A percentile compares a stretch with the other conserved stretches of the same genome.
These are phyloP conservation scores for Boletus tylopilopsis DNA, from an alignment of 768 basidiomycete genomes.

Conservation along the genomic window DNA sequence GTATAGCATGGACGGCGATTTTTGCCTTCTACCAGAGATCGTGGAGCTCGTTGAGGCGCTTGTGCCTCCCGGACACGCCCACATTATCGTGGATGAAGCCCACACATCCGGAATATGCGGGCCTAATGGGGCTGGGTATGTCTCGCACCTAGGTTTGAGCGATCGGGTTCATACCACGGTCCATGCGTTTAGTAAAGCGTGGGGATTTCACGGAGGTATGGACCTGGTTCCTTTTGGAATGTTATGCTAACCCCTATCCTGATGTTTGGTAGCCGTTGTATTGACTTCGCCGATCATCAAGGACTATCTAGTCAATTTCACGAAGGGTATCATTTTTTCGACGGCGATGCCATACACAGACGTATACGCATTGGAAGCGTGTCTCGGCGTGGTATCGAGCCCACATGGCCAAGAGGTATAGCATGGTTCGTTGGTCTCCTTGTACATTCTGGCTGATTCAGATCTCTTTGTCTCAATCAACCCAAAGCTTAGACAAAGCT, in stretches of 20 bases:
- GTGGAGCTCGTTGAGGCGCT: slow-evolving; percentile 35
- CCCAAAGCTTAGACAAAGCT: slow-evolving; percentile 14
- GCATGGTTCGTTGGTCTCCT: background rate
- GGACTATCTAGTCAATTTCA: slow-evolving; percentile 20
- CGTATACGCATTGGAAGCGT: slow-evolving; percentile 33
- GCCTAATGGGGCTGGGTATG: slow-evolving; percentile 40
- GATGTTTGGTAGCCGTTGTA: slow-evolving; percentile 11
- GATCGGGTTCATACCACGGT: slow-evolving; percentile 42
- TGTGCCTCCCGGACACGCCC: slow-evolving; percentile 36
- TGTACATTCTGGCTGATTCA: background rate
- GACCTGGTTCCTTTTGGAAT: background rate
- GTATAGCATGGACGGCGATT: slow-evolving; percentile 62
- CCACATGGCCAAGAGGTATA: slow-evolving; percentile 17
- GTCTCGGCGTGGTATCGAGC: slow-evolving; percentile 34
- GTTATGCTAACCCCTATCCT: background rate
- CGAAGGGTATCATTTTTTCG: slow-evolving; percentile 19
- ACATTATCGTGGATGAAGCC: slow-evolving; percentile 55
- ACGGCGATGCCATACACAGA: slow-evolving; percentile 21
- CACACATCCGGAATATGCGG: slow-evolving; percentile 56
- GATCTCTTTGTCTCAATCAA: background rate
- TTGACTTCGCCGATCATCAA: slow-evolving; percentile 18
- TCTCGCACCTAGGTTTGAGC: slow-evolving; percentile 39
- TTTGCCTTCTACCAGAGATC: slow-evolving; percentile 43
- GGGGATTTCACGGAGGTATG: slow-evolving; percentile 22
- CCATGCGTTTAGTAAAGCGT: slow-evolving; percentile 50